Base-by-base conservation (phyloP, 2,329 filamentous ascomycete species). In the Paecilomyces niveus region DNA sequence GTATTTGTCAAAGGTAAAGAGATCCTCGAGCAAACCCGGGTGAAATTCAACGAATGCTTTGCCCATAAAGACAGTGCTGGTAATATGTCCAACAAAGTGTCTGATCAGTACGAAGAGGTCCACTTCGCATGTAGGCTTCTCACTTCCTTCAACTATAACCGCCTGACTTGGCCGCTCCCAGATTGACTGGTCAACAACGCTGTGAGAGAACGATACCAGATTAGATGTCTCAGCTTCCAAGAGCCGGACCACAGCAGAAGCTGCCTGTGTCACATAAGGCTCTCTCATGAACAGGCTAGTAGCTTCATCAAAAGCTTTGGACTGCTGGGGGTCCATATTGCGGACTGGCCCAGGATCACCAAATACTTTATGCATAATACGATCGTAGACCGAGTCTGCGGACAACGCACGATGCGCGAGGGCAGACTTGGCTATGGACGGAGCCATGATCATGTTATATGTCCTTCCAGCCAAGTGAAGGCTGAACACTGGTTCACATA, bases 161-260 rank as follows among this genome's bases (percentile, higher is more conserved):
- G 81, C 74, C 9, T 76, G 70, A 18, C 75, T 78, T n/a, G 69
- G 72, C 33, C 83, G 79, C 67, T 89, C 86, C 85, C 86, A 88
- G 1, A 76, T 75, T 64, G 79, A 78, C 60, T 87, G 83, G 65
- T 89, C 85, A 24, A 88, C 83, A 2, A 80, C 73, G 18, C 83
- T 85, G 7, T 78, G 74, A 39, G 78, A 80, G 64, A 85, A 86
- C 0, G 83, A 84, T 45, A 87, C 78, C 33, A 89, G 69, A 56
- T 83, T 81, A 3, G 82, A 80, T 10, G 83, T 74, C 18, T 79
- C 75, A 6, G 71, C 68, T 60, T 80, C 72, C 5, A 80, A 70
- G 58, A 71, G 72, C 45, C 62, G 69, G 53, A 72, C 75, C 6
- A 74, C 76, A 13, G 62, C 59, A 3, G 68, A 63, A 1, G 80